Evolutionary conservation across 768 basidiomycete species (phyloP).

Genomic region (Tricholoma sp.): DNA sequence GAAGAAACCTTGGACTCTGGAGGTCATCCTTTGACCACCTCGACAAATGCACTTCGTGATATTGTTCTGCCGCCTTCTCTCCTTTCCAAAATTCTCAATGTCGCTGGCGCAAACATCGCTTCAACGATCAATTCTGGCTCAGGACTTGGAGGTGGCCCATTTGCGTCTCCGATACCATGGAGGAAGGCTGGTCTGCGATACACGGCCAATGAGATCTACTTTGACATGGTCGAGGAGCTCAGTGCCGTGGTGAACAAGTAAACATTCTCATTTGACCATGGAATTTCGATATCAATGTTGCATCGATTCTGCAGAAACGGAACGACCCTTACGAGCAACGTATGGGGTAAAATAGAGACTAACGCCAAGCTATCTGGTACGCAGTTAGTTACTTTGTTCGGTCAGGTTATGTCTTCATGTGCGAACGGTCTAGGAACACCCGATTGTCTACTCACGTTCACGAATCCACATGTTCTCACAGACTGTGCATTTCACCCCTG

Average conservation of each 20-base stretch:
- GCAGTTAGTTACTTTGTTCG: slow-evolving; percentile 1
- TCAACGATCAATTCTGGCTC: slow-evolving; percentile 41
- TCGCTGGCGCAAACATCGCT: slow-evolving; percentile 46
- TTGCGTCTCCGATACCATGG: slow-evolving; percentile 93
- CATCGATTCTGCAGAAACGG: slow-evolving; percentile 50
- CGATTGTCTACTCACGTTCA: slow-evolving; percentile 76
- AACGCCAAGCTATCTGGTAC: slow-evolving; percentile 75
- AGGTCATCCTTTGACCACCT: slow-evolving; percentile 89
- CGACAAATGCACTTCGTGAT: slow-evolving; percentile 83
- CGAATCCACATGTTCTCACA: slow-evolving; percentile 64
- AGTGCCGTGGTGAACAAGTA: slow-evolving; percentile 77
- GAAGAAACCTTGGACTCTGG: slow-evolving; percentile 95
- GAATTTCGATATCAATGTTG: background rate
- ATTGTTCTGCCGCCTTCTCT: slow-evolving; percentile 92
- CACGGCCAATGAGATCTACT: slow-evolving; percentile 87
- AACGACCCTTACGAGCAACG: slow-evolving; percentile 55
- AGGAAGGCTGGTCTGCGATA: slow-evolving; percentile 79
- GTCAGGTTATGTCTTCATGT: background rate
- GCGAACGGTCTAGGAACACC: slow-evolving; percentile 62
- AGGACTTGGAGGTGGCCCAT: slow-evolving; percentile 45
- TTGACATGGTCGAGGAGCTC: slow-evolving; percentile 84
- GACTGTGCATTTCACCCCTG: slow-evolving; percentile 93
- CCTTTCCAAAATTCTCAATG: slow-evolving; percentile 62
- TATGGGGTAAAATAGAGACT: slow-evolving; percentile 74
- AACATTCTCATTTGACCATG: slow-evolving; percentile 12